A percentile compares a stretch with the other conserved stretches of the same genome.
Evolutionary conservation across 768 basidiomycete genomes (phyloP).

Genomic region (Mycena chlorophos): DNA sequence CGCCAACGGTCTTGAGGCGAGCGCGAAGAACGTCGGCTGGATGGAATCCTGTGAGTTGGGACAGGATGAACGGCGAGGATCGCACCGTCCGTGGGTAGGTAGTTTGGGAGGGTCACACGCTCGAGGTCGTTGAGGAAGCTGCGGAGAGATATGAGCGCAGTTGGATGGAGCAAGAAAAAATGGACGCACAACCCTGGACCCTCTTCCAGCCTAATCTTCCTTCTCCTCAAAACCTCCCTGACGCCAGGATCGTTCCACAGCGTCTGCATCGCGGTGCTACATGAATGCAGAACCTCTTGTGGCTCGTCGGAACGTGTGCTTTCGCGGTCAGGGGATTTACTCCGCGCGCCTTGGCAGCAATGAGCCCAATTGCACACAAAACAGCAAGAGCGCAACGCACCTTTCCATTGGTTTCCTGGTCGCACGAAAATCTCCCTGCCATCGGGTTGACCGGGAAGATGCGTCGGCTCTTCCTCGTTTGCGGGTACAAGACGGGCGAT

Average conservation of each 20-base stretch:
- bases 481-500: constrained; percentile 69
- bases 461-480: constrained; percentile 59
- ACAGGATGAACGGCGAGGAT: not conserved
- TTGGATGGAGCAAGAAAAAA: not conserved
- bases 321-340: constrained; percentile 3
- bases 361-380: not conserved
- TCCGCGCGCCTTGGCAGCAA: not conserved
- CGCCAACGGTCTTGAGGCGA: constrained; percentile 74
- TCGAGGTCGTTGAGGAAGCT: constrained; percentile 74
- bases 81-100: constrained; percentile 69
- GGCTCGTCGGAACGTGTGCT: constrained; percentile 47
- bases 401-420: constrained; percentile 68
- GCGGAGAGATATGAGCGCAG: constrained; percentile 1
- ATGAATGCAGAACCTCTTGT: constrained; percentile 58
- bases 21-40: constrained; percentile 77
- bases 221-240: constrained; percentile 51
- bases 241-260: constrained; percentile 68
- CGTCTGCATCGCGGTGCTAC: constrained; percentile 61
- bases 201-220: constrained; percentile 69
- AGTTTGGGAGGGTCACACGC: constrained; percentile 61
- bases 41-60: not conserved
- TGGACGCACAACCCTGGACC: constrained; percentile 69
- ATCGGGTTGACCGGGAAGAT: constrained; percentile 29
- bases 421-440: constrained; percentile 60
- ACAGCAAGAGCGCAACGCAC: constrained; percentile 28